Base-by-base conservation (phyloP, 805 yeast genomes). In the Teunomyces atbi region DNA sequence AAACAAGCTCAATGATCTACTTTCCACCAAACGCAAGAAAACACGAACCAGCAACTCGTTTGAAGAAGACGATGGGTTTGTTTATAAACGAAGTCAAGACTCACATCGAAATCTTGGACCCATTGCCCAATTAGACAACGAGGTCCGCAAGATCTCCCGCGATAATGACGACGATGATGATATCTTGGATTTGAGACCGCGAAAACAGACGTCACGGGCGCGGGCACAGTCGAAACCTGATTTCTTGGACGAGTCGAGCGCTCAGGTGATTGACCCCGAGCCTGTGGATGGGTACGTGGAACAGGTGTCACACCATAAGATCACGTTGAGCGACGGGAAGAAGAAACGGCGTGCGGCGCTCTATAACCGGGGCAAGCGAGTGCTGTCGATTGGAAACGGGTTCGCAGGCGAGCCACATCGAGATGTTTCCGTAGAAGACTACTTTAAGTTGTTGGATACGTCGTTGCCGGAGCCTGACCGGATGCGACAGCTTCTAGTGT, bases 311-410 rank as follows among this genome's bases (percentile, higher is more conserved):
- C 66, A 60, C 33, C 65, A 64, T 20, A 54, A 46, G 33, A 46
- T 65, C 12, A 52, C 57, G 11, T 47, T 65, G 29, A 51, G 57
- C 1, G 59, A 54, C 11, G 53, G 53, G 13, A 46, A 56, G n/a
- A 57, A 57, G 6, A 19, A 12, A 2, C 68, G 86, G 53, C 59
- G 85, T 44, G 58, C 79, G 1, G 80, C 86, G 1, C 64, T 82
- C 52, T 60, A 74, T 33, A 76, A 77, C 44, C 68, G 94, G 28
- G 94, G 94, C 6, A 84, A 83, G 55, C 64, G 94, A 23, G 78
- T 83, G 2, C 85, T 87, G 57, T 83, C 90, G 0, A 77, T 86
- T 5, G 90, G 91, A 1, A 84, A 83, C 56, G 92, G 91, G 2
- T 81, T 80, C 53, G 72, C 70, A 2, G 87, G 84, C 0, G 76